Percentiles rank a stretch among this genome's conserved stretches.
Conservation (phyloP, 2,329 filamentous ascomycete species). For the Corynespora cassiicola region DNA sequence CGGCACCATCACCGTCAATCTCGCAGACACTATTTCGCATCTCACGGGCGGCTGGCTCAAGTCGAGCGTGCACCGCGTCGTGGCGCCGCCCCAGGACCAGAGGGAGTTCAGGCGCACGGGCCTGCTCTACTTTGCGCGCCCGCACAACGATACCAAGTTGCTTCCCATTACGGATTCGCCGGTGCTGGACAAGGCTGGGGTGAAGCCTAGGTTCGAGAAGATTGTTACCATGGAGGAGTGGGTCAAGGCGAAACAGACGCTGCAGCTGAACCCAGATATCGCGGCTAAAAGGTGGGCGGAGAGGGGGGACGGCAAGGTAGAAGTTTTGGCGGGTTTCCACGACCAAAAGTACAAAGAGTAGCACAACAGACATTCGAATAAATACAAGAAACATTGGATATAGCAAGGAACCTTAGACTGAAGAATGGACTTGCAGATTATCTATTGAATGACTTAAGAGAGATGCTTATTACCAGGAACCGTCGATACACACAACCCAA, state of each 20-base stretch:
- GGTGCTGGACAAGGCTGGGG: slow-evolving; percentile 40
- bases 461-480: too few relatives aligned
- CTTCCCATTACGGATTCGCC: slow-evolving; percentile 47
- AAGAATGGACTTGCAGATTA: too few relatives aligned
- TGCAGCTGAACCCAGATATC: slow-evolving; percentile 25
- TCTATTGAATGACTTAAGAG: too few relatives aligned
- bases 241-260: slow-evolving; percentile 30
- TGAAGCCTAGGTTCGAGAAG: slow-evolving; percentile 46
- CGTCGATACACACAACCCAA: too few relatives aligned
- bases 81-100: slow-evolving; percentile 57
- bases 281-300: slow-evolving; percentile 27
- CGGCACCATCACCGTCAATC: slow-evolving; percentile 50
- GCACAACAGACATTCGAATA: too few relatives aligned
- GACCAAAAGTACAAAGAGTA: slow-evolving; percentile 31
- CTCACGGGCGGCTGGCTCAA: slow-evolving; percentile 54
- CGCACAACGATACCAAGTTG: slow-evolving; percentile 47
- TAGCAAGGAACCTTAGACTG: too few relatives aligned
- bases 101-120: slow-evolving; percentile 57
- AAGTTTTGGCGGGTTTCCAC: slow-evolving; percentile 27
- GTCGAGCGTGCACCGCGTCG: slow-evolving; percentile 57
- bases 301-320: slow-evolving; percentile 27
- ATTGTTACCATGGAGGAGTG: slow-evolving; percentile 49
- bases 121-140: slow-evolving; percentile 58
- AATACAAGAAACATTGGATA: too few relatives aligned
- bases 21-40: slow-evolving; percentile 48